Base-by-base conservation (phyloP, 2,329 filamentous ascomycete species). In the Thelonectria rubi region DNA sequence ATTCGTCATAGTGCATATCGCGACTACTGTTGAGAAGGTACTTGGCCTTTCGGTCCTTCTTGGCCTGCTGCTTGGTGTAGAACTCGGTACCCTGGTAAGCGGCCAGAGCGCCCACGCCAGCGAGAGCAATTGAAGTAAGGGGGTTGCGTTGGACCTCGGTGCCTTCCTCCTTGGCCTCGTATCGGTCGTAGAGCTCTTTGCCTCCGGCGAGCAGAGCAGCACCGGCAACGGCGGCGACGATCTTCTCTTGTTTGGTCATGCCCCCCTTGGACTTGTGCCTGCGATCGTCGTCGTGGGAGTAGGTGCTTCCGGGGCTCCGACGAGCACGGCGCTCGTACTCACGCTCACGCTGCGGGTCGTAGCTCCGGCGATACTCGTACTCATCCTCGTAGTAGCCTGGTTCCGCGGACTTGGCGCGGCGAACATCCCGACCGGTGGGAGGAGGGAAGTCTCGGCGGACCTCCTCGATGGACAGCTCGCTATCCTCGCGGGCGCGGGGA, bases 391-490 rank as follows among this genome's bases (percentile, higher is more conserved):
- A 85, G 71, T 86, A 82, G 63, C 80, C 79, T 47, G 84, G 82
- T 58, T 89, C 88, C 58, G 84, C 85, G 7, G 90, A 91, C 69
- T 88, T 85, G 68, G 89, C 82, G 60, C 89, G 86, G 67, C 86
- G 84, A 39, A 84, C 72, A 63, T 86, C 85, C 57, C 77, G 75
- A 63, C 82, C 73, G 10, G 67, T 66, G n/a, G 89, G 90, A 7
- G 92, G 91, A 32, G 92, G 92, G 72, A 96, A 97, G 69, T 96
- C 91, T 68, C 93, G 88, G 66, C 88, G 87, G 62, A 96, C 88
- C 78, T 96, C 92, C 78, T 97, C 94, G 73, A 96, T 78, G 2
- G 89, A 89, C 24, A 90, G 80, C 47, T 89, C 88, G 76, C 90
- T 93, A 72, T 93, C 90, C 74, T 94, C 89, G 66, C 90, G 88